These are phyloP conservation scores for Stevia rebaudiana DNA, from an alignment of 140 eudicot species.

Conservation along the genomic window DNA sequence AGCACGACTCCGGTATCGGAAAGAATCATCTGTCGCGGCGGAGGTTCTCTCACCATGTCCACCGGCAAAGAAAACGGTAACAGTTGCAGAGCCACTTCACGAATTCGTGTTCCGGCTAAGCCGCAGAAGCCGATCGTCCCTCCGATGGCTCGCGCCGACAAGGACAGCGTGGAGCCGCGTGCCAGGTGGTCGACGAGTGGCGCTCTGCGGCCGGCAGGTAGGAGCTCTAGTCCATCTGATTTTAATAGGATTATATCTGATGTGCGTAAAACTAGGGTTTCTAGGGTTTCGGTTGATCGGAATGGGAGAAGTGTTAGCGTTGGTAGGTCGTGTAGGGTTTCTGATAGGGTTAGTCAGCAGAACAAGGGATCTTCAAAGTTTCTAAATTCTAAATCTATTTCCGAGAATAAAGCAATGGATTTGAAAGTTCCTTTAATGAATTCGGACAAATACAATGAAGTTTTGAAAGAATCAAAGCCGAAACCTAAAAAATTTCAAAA, in stretches of 20 bases:
- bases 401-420: slow-evolving; percentile 18
- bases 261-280: slow-evolving; percentile 31
- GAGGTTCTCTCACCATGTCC: slow-evolving; percentile 27
- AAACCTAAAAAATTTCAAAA: slow-evolving; percentile 11
- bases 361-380: slow-evolving; percentile 12
- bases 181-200: slow-evolving; percentile 45
- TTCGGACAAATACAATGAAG: slow-evolving; percentile 23
- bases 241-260: slow-evolving; percentile 41
- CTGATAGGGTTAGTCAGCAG: slow-evolving; percentile 7
- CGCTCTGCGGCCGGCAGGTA: slow-evolving; percentile 66
- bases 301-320: slow-evolving; percentile 30
- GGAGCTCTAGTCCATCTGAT: slow-evolving; percentile 87
- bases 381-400: not conserved
- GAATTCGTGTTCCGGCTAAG: slow-evolving; percentile 42
- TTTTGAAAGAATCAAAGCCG: slow-evolving; percentile 17
- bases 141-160: slow-evolving; percentile 56
- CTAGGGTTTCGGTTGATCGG: slow-evolving; percentile 41
- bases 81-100: slow-evolving; percentile 38
- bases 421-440: slow-evolving; percentile 4
- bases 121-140: slow-evolving; percentile 54
- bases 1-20: slow-evolving; percentile 52
- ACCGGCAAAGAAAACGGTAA: slow-evolving; percentile 64
- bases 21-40: slow-evolving; percentile 16
- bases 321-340: slow-evolving; percentile 32
- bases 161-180: slow-evolving; percentile 43